Conservation (phyloP, 371 early-diverging fungal species). For the Mortierella sp. region DNA sequence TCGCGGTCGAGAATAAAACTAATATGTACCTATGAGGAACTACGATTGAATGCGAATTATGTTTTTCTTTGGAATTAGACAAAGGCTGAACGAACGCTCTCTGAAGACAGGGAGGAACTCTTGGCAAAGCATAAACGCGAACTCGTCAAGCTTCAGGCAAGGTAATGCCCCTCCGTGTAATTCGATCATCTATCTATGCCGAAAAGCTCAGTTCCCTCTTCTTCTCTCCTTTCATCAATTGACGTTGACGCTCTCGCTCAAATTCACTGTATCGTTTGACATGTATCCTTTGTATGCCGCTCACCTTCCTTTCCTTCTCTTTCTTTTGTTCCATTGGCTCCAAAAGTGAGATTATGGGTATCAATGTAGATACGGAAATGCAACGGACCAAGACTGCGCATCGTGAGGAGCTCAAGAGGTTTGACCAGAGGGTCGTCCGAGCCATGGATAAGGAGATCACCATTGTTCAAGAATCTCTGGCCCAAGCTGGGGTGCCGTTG, state of each 20-base stretch:
- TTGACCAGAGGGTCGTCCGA: conserved; percentile 35
- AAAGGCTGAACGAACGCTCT: conserved; percentile 18
- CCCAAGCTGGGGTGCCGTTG: conserved; percentile 31
- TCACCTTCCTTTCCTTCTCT: not conserved
- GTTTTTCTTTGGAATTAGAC: conserved; percentile 9
- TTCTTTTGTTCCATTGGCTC: not conserved
- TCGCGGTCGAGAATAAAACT: no score
- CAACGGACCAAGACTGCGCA: conserved; percentile 26
- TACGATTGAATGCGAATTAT: no score
- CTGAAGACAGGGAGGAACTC: conserved; percentile 31
- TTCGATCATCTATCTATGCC: no score
- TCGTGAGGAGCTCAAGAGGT: conserved; percentile 27
- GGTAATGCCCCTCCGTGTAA: conserved; percentile 18
- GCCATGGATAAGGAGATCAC: conserved; percentile 35
- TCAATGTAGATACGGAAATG: conserved; percentile 20
- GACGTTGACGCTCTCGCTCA: not conserved
- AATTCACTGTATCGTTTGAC: not conserved
- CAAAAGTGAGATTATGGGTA: conserved; percentile 51
- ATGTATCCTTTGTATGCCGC: not conserved
- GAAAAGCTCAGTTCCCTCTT: not conserved
- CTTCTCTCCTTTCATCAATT: not conserved
- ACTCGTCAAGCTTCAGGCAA: conserved; percentile 46
- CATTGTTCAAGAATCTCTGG: conserved; percentile 20
- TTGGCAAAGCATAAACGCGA: conserved; percentile 28
- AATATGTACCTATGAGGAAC: no score